Conservation (phyloP, 805 yeast genomes). For the Wickerhamiella nectarea region DNA sequence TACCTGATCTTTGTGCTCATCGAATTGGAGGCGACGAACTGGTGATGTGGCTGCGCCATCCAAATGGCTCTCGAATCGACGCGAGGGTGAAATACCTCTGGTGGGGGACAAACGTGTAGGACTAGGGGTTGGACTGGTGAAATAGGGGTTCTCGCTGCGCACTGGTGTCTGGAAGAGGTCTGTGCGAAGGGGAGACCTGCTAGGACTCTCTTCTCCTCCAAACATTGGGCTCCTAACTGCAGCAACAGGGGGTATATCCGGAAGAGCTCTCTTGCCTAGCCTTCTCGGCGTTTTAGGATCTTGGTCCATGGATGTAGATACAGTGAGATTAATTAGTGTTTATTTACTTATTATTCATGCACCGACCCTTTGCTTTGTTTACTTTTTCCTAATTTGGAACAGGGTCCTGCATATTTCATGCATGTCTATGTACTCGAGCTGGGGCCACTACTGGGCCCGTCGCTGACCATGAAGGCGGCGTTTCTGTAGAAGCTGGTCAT, state of each 20-base stretch:
- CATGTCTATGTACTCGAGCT: background rate
- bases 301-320: background rate
- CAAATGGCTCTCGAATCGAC: constrained; percentile 5
- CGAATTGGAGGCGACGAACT: constrained; percentile 14
- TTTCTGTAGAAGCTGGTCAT: constrained; percentile 65
- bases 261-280: constrained; percentile 6
- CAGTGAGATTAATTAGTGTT: background rate
- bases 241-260: constrained; percentile 6
- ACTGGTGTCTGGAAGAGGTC: constrained; percentile 1
- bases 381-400: constrained; percentile 3
- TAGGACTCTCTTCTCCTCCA: constrained; percentile 1
- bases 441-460: background rate
- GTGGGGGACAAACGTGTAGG: constrained; percentile 4
- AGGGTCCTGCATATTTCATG: background rate
- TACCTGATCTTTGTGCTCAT: constrained; percentile 2
- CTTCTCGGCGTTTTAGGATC: background rate
- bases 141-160: constrained; percentile 4
- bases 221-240: constrained; percentile 3
- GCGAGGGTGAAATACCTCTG: background rate
- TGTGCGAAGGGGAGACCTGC: constrained; percentile 1
- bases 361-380: constrained; percentile 2
- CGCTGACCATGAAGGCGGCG: constrained; percentile 40
- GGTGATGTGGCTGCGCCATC: constrained; percentile 17
- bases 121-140: constrained; percentile 3
- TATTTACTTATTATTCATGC: background rate